Evolutionary conservation across 345 rosid species (phyloP).

Genomic region (Angophora floribunda): DNA sequence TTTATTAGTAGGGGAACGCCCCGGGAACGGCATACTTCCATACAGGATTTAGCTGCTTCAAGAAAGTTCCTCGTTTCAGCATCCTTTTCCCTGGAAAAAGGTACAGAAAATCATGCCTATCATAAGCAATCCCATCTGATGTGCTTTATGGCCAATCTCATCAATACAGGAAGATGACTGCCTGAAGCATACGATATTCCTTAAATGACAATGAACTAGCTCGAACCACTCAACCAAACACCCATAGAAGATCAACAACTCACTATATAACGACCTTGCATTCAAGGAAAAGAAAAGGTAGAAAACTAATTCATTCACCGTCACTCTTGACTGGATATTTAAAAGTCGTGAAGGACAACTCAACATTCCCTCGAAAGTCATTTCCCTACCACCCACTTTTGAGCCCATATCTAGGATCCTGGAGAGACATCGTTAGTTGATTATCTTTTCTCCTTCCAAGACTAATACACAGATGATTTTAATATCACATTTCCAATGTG

Average conservation of each 20-base stretch:
- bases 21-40: constrained; percentile 38
- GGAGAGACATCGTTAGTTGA: not conserved
- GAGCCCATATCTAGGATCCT: not conserved
- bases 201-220: not conserved
- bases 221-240: not conserved
- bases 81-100: constrained; percentile 57
- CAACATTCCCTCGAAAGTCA: not conserved
- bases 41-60: constrained; percentile 63
- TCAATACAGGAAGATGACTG: not conserved
- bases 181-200: not conserved
- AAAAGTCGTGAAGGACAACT: not conserved
- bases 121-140: not conserved
- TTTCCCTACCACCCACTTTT: not conserved
- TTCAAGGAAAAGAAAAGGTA: not conserved
- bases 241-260: not conserved
- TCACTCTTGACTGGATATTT: not conserved
- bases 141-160: not conserved
- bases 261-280: not conserved
- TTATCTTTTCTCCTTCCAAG: not conserved
- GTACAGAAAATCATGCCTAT: not conserved
- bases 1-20: constrained; percentile 71
- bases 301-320: not conserved
- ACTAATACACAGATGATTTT: not conserved
- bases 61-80: constrained; percentile 54
- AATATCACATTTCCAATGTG: not conserved